Evolutionary conservation across 1,284 basidiomycete species (phyloP).

Genomic region (Phellopilus nigrolimitatus): DNA sequence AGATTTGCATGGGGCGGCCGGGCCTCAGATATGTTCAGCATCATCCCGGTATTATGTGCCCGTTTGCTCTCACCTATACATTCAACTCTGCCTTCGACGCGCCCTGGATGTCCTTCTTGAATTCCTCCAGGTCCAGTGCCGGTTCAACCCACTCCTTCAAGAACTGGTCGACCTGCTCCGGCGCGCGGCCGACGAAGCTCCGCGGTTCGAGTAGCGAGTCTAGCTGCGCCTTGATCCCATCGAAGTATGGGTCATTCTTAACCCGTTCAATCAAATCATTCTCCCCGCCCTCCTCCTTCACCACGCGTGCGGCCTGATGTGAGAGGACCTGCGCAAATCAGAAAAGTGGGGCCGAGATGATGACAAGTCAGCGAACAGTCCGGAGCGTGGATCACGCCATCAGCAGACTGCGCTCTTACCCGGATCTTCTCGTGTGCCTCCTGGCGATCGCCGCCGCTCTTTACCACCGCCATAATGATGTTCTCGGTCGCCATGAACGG

Average conservation of each 20-base stretch:
- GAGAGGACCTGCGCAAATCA: slow-evolving; percentile 65
- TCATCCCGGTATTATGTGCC: no score
- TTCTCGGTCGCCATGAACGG: slow-evolving; percentile 99
- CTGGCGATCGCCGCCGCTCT: slow-evolving; percentile 91
- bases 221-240: slow-evolving; percentile 59
- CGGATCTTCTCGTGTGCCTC: slow-evolving; percentile 96
- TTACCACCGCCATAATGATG: slow-evolving; percentile 99
- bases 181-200: slow-evolving; percentile 88
- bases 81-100: slow-evolving; percentile 25
- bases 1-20: no score
- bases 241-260: slow-evolving; percentile 56
- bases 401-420: slow-evolving; percentile 41
- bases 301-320: slow-evolving; percentile 91
- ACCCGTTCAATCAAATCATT: slow-evolving; percentile 96
- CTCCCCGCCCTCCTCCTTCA: slow-evolving; percentile 92
- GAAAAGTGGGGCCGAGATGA: no score
- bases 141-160: slow-evolving; percentile 85
- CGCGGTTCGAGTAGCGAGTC: slow-evolving; percentile 73
- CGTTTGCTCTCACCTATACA: slow-evolving; percentile 20
- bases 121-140: slow-evolving; percentile 65
- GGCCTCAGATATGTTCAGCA: no score
- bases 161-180: slow-evolving; percentile 91
- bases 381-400: background rate
- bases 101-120: slow-evolving; percentile 53
- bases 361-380: background rate